Evolutionary conservation across 2,329 filamentous ascomycete species (phyloP).

Genomic region (Akanthomyces muscarius): DNA sequence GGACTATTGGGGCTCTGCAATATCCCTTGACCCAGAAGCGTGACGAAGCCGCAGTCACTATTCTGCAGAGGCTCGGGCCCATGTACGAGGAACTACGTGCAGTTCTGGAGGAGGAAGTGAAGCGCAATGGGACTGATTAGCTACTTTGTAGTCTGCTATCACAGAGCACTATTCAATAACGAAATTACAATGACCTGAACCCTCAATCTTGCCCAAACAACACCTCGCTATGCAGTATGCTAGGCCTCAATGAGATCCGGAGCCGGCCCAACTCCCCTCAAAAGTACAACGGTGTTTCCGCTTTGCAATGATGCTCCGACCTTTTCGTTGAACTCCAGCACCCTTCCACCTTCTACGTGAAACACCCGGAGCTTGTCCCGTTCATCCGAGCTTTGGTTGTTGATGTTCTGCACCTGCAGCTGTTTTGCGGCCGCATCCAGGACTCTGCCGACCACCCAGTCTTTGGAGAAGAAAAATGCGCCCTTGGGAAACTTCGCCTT

Average conservation of each 20-base stretch:
- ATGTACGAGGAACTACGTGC: conserved; percentile 18
- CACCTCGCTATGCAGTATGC: conserved; percentile 8
- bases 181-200: neutral
- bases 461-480: conserved; percentile 73
- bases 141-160: neutral
- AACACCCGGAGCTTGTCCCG: conserved; percentile 81
- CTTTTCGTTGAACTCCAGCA: conserved; percentile 87
- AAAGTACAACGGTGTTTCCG: conserved; percentile 84
- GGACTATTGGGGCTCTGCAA: conserved; percentile 20
- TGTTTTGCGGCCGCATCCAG: conserved; percentile 73
- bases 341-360: conserved; percentile 82
- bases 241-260: conserved; percentile 64
- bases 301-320: conserved; percentile 68
- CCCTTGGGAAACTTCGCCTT: conserved; percentile 78
- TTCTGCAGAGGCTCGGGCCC: conserved; percentile 18
- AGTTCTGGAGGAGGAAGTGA: conserved; percentile 10
- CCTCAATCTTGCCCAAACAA: neutral
- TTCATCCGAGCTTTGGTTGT: conserved; percentile 72
- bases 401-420: conserved; percentile 77
- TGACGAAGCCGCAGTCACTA: conserved; percentile 3
- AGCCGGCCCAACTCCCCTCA: conserved; percentile 80
- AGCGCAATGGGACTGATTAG: neutral
- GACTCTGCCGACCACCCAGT: conserved; percentile 86
- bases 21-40: conserved; percentile 19
- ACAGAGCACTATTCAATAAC: neutral